These are phyloP conservation scores for Atractiella rhizophila DNA, from an alignment of 768 basidiomycete genomes.

Conservation along the genomic window DNA sequence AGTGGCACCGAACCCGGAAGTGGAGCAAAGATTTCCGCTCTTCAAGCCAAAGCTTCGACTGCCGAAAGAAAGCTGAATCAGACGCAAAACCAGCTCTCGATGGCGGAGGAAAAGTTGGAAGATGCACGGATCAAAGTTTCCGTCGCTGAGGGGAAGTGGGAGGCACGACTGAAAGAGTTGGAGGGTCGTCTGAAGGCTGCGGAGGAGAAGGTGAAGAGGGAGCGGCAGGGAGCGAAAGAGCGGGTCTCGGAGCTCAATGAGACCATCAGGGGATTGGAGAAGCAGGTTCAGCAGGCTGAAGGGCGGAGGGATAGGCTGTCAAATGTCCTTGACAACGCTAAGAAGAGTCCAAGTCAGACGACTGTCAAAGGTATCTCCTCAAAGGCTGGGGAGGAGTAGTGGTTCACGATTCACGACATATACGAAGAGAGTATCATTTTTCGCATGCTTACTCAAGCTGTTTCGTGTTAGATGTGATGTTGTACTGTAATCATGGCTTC, in stretches of 20 bases:
- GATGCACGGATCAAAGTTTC: constrained; percentile 44
- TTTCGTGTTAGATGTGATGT: too few relatives aligned
- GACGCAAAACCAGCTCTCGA: constrained; percentile 54
- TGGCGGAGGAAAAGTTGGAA: constrained; percentile 62
- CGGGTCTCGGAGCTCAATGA: constrained; percentile 43
- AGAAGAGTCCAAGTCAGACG: too few relatives aligned
- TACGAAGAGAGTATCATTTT: too few relatives aligned
- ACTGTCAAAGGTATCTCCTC: too few relatives aligned
- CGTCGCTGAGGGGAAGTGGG: constrained; percentile 66
- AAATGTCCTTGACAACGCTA: too few relatives aligned
- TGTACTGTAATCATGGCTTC: too few relatives aligned
- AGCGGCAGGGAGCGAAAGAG: constrained; percentile 83
- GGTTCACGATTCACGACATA: too few relatives aligned
- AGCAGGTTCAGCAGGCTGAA: constrained; percentile 52
- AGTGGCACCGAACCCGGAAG: constrained; percentile 24
- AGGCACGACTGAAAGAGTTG: constrained; percentile 79
- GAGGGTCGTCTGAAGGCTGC: constrained; percentile 53
- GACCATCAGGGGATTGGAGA: constrained; percentile 45
- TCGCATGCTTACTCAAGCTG: too few relatives aligned
- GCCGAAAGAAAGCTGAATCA: constrained; percentile 71
- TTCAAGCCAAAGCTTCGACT: constrained; percentile 47
- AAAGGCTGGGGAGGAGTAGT: too few relatives aligned
- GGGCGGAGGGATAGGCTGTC: constrained; percentile 31
- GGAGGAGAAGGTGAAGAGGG: constrained; percentile 76
- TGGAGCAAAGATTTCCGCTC: constrained; percentile 42